phyloP scores from a whole-genome alignment of 2,329 filamentous ascomycete species.

The Arthrinium phaeospermum region DNA sequence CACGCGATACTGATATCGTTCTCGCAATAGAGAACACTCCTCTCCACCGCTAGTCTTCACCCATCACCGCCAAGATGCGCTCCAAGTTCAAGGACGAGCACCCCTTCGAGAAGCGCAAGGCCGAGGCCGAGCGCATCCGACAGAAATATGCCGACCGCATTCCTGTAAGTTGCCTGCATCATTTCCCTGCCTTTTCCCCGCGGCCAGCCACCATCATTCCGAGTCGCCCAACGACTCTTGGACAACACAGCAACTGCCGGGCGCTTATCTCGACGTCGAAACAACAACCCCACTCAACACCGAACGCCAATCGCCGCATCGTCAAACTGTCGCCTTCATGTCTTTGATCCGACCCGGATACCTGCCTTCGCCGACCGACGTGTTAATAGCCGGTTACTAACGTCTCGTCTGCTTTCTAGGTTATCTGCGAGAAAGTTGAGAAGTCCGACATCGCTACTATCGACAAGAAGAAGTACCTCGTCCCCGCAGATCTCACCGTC shows the following conservation, averaged over 20 bases:
- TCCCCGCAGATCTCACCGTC: slow-evolving; percentile 95
- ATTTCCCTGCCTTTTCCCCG: slow-evolving; percentile 22
- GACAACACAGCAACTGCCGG: neutral
- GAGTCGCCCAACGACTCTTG: neutral
- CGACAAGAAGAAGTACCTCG: slow-evolving; percentile 99
- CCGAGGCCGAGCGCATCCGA: slow-evolving; percentile 97
- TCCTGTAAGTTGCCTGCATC: slow-evolving; percentile 71
- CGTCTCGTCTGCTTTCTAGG: slow-evolving; percentile 57
- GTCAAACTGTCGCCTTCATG: slow-evolving; percentile 9
- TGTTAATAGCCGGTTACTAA: neutral
- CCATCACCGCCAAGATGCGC: slow-evolving; percentile 71
- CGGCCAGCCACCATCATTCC: neutral
- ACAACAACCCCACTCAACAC: neutral
- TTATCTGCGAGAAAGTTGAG: slow-evolving; percentile 99
- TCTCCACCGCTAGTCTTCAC: neutral
- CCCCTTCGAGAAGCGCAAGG: slow-evolving; percentile 99
- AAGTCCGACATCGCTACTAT: slow-evolving; percentile 99
- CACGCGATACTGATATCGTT: neutral
- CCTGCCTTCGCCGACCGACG: neutral
- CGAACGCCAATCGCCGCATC: neutral
- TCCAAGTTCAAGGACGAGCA: slow-evolving; percentile 99
- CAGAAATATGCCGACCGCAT: slow-evolving; percentile 99
- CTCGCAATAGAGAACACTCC: neutral
- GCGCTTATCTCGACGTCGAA: neutral
- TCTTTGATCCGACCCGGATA: slow-evolving; percentile 11